Percentiles rank a stretch among this genome's conserved stretches.
phyloP scores from a whole-genome alignment of 2,329 filamentous ascomycete species.

The Beauveria pseudobassiana region DNA sequence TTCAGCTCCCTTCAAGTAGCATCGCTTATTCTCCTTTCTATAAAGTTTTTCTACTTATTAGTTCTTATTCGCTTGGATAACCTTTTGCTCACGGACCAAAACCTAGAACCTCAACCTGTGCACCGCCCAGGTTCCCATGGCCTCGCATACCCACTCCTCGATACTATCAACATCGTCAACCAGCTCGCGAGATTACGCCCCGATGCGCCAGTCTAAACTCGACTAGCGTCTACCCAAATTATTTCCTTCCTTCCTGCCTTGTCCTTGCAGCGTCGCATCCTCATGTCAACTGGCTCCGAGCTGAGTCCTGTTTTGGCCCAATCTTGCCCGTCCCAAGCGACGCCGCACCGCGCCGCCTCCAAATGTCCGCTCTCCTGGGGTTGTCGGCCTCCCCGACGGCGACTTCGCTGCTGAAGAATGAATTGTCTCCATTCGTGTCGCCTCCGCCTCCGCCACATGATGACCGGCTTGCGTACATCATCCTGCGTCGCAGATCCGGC shows the following conservation, averaged over 20 bases:
- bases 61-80: neutral
- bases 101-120: neutral
- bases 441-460: neutral
- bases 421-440: neutral
- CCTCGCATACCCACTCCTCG: too few species aligned
- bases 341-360: neutral
- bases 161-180: neutral
- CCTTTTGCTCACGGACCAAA: neutral
- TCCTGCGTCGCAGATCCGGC: slow-evolving; percentile 2
- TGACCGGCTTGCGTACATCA: neutral
- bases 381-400: neutral
- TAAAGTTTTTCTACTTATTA: too few species aligned
- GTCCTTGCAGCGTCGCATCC: neutral
- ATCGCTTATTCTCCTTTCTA: neutral
- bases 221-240: neutral
- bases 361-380: neutral
- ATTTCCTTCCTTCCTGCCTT: neutral
- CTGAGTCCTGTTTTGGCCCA: neutral
- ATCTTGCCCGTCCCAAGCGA: neutral
- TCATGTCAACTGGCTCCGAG: neutral
- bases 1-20: neutral
- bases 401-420: neutral
- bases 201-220: neutral
- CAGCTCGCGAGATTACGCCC: neutral
- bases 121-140: neutral